Conservation (phyloP, 176 grass and related monocot genomes). For the Cenchrus americanus region DNA sequence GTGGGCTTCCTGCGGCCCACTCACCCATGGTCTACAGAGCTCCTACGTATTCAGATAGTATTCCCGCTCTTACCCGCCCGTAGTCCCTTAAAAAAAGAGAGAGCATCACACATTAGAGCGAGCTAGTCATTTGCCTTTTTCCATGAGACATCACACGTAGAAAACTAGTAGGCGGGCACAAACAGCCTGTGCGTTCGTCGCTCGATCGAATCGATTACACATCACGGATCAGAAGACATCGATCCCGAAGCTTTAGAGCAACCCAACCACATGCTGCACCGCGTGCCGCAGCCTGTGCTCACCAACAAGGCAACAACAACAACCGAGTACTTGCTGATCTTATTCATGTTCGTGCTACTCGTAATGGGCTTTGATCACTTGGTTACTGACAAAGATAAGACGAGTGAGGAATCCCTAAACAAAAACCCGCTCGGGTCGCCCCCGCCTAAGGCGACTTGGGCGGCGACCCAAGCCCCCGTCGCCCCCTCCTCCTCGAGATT, state of each 20-base stretch:
- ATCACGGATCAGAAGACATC: neutral
- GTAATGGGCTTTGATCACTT: slow-evolving; percentile 23
- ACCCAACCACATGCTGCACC: neutral
- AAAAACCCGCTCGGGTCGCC: too few species aligned
- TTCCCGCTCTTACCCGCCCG: too few species aligned
- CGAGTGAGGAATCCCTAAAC: too few species aligned
- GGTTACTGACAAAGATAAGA: slow-evolving; percentile 9
- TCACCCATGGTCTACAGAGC: too few species aligned
- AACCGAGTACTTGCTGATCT: neutral
- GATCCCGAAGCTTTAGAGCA: neutral
- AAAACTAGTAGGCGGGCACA: neutral
- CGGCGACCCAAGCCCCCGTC: too few species aligned
- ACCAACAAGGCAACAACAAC: neutral
- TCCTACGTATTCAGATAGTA: too few species aligned
- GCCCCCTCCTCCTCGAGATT: too few species aligned
- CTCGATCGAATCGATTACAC: neutral
- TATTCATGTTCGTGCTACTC: neutral
- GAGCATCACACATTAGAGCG: neutral
- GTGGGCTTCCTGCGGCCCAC: too few species aligned
- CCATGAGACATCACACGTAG: neutral
- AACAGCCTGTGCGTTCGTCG: neutral
- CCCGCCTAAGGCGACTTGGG: too few species aligned
- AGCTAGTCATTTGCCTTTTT: neutral
- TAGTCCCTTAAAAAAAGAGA: too few species aligned
- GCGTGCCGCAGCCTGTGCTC: neutral